Conservation (phyloP, 192 early-diverging fungal species). For the Coemansia sp. region DNA sequence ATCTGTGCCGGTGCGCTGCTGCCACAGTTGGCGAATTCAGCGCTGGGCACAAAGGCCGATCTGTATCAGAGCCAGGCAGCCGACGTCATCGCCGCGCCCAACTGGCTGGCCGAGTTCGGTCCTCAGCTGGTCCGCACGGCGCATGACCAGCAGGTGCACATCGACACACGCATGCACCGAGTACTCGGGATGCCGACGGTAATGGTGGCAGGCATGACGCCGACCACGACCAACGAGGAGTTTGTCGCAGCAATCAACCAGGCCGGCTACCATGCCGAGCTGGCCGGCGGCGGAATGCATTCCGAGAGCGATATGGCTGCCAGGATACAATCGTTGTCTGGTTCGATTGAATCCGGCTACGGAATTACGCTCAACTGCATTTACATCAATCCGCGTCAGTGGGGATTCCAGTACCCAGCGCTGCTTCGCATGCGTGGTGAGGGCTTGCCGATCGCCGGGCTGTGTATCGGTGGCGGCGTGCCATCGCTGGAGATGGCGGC, state of each 20-base stretch:
- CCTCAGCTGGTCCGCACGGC: conserved; percentile 72
- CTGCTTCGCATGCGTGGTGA: conserved; percentile 74
- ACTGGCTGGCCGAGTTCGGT: conserved; percentile 83
- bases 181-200: too few species aligned
- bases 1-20: conserved; percentile 14
- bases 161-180: too few species aligned
- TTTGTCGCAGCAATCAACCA: too few species aligned
- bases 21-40: conserved; percentile 4
- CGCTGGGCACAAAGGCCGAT: conserved; percentile 68
- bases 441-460: conserved; percentile 89
- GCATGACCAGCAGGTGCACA: too few species aligned
- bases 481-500: conserved; percentile 80
- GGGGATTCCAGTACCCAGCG: conserved; percentile 78
- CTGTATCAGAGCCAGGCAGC: too few species aligned
- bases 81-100: conserved; percentile 72
- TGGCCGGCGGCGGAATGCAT: too few species aligned
- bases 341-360: conserved; percentile 80
- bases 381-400: conserved; percentile 84
- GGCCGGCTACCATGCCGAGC: too few species aligned
- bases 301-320: too few species aligned
- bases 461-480: too few species aligned
- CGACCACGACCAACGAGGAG: too few species aligned
- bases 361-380: conserved; percentile 89
- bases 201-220: too few species aligned
- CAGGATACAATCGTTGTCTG: too few species aligned